These are phyloP conservation scores for Emericellopsis terricola DNA, from an alignment of 495 filamentous ascomycete genomes.

Conservation along the genomic window DNA sequence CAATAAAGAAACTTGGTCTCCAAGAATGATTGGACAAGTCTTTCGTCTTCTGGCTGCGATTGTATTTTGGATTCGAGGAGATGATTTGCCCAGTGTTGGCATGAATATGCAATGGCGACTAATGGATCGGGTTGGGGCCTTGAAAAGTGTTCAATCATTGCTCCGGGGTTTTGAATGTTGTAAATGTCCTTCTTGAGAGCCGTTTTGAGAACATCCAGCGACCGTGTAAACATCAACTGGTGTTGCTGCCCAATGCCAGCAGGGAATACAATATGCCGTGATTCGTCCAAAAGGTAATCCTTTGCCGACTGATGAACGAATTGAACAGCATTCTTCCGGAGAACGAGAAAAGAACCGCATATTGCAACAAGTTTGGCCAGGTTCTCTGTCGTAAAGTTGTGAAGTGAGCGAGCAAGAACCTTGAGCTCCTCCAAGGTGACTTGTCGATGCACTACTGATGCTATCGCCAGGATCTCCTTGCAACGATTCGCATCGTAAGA, in stretches of 20 bases:
- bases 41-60: neutral
- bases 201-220: slow-evolving; percentile 7
- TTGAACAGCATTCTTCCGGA: slow-evolving; percentile 12
- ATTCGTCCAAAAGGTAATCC: slow-evolving; percentile 13
- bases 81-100: slow-evolving; percentile 20
- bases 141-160: slow-evolving; percentile 3
- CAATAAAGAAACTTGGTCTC: slow-evolving; percentile 3
- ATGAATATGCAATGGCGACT: slow-evolving; percentile 14
- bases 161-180: neutral
- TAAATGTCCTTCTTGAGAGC: slow-evolving; percentile 2
- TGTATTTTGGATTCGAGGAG: slow-evolving; percentile 1
- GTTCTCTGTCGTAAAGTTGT: neutral
- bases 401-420: slow-evolving; percentile 1
- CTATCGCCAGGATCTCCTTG: slow-evolving; percentile 5
- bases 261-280: slow-evolving; percentile 6
- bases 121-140: slow-evolving; percentile 12
- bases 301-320: slow-evolving; percentile 28
- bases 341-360: slow-evolving; percentile 16
- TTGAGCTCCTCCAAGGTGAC: slow-evolving; percentile 5
- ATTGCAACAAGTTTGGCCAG: slow-evolving; percentile 5
- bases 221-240: slow-evolving; percentile 12
- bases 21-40: neutral
- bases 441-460: slow-evolving; percentile 5
- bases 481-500: slow-evolving; percentile 2
- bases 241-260: slow-evolving; percentile 8